Base-by-base conservation (phyloP, 2,329 filamentous ascomycete species). In the Diplodia intermedia region DNA sequence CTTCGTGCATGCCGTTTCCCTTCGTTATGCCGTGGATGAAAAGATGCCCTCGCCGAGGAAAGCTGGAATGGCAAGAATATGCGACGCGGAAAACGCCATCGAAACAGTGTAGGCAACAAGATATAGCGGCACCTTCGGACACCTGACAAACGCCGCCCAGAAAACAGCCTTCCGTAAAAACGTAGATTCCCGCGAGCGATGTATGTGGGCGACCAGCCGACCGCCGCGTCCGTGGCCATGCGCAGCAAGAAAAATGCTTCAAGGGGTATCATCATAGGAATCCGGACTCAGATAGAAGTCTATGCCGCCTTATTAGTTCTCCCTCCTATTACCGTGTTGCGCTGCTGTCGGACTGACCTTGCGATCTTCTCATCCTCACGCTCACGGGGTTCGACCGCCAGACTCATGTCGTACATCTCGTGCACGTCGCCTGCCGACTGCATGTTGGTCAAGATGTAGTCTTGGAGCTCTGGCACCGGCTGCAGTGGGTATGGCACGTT, bases 311-410 rank as follows among this genome's bases (percentile, higher is more conserved):
- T 50, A 69, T 75, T 68, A 77, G 75, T 69, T 69, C 63, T 8
- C 9, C 18, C 18, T 47, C 68, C 36, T 38, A 38, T 38, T 38
- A 65, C 50, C 50, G 66, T 20, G 33, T 20, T 56, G 57, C 67
- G 43, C 62, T 40, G 56, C 57, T 33, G 47, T 18, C 54, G 36
- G 31, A 63, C 60, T 53, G 60, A 97, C 94, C 95, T 96, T 78
- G 97, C 94, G 85, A 99, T 98, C 86, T 98, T 98, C 83, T 99
- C 95, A 78, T 99, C 95, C 83, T 99, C 95, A 75, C 95, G 88
- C 83, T 99, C 95, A 75, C 95, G 88, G 71, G 95, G 95, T 79
- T 99, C 95, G 69, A 99, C 90, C 75, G 90, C 86, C 82, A 99
- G 84, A 82, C 93, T 97, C 85, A 94, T 94, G 80, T 98, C 94